Conservation (phyloP, 2,329 filamentous ascomycete species). For the Cercospora sp. region DNA sequence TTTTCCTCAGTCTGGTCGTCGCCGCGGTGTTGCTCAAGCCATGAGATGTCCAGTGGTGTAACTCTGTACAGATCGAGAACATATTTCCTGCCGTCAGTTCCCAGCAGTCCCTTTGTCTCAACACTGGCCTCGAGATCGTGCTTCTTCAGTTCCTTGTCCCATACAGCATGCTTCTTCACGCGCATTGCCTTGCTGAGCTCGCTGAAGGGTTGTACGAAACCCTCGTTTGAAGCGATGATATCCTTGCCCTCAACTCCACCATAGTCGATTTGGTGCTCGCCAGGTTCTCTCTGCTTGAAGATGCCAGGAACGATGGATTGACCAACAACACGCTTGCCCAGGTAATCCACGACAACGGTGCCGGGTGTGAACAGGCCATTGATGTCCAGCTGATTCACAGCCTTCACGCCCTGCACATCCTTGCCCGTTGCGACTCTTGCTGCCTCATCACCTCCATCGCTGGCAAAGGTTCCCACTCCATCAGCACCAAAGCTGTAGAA, state of each 20-base stretch:
- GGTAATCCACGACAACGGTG: slow-evolving; percentile 93
- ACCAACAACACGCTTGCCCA: slow-evolving; percentile 94
- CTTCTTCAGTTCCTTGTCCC: slow-evolving; percentile 91
- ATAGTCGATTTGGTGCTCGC: slow-evolving; percentile 98
- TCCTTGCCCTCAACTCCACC: slow-evolving; percentile 97
- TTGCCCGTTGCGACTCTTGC: slow-evolving; percentile 94
- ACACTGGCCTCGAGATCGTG: slow-evolving; percentile 94
- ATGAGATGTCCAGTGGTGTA: slow-evolving; percentile 84
- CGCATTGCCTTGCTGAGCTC: slow-evolving; percentile 87
- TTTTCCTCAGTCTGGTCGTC: slow-evolving; percentile 53
- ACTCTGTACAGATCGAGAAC: slow-evolving; percentile 96
- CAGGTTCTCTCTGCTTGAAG: slow-evolving; percentile 96
- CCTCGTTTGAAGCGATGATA: slow-evolving; percentile 84
- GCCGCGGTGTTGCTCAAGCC: slow-evolving; percentile 76
- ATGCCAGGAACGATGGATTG: slow-evolving; percentile 98
- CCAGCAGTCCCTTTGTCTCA: slow-evolving; percentile 95
- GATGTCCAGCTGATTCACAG: slow-evolving; percentile 96
- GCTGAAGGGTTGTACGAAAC: slow-evolving; percentile 79
- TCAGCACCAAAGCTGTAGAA: slow-evolving; percentile 99
- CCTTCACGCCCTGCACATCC: slow-evolving; percentile 88
- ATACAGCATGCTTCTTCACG: slow-evolving; percentile 92
- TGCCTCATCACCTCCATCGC: slow-evolving; percentile 94
- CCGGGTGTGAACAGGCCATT: slow-evolving; percentile 91
- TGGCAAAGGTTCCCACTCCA: slow-evolving; percentile 94
- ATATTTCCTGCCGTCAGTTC: slow-evolving; percentile 94